Conservation (phyloP, 163 green algal genomes). For the Scenedesmus sp. region DNA sequence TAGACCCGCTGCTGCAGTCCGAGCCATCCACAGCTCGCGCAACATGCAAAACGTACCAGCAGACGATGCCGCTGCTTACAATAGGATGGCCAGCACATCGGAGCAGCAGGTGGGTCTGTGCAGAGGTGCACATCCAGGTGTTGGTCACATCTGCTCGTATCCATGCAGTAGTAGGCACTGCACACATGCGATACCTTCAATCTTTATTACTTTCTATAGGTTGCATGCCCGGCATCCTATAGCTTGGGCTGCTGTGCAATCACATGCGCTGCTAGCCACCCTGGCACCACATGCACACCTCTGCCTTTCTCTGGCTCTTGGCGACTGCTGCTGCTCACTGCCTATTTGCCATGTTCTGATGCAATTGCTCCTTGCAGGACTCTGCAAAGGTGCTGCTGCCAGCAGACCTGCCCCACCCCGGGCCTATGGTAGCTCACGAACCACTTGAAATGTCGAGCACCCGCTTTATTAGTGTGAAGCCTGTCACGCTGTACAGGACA, state of each 20-base stretch:
- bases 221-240: no score
- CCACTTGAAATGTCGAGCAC: not conserved
- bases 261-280: not conserved
- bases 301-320: not conserved
- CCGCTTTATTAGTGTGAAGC: not conserved
- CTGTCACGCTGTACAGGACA: not conserved
- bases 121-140: not conserved
- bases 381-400: not conserved
- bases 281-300: not conserved
- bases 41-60: not conserved
- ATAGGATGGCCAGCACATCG: not conserved
- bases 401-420: slow-evolving; percentile 6
- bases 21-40: not conserved
- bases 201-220: no score
- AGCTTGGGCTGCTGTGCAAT: not conserved
- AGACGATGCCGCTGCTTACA: not conserved
- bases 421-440: not conserved
- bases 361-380: not conserved
- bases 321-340: not conserved
- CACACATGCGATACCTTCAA: no score
- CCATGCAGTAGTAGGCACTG: not conserved
- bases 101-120: not conserved
- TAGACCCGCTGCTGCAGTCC: not conserved
- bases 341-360: not conserved
- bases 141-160: not conserved